These are phyloP conservation scores for Sclerotiophoma versabilis DNA, from an alignment of 2,329 filamentous ascomycete species.

Conservation along the genomic window DNA sequence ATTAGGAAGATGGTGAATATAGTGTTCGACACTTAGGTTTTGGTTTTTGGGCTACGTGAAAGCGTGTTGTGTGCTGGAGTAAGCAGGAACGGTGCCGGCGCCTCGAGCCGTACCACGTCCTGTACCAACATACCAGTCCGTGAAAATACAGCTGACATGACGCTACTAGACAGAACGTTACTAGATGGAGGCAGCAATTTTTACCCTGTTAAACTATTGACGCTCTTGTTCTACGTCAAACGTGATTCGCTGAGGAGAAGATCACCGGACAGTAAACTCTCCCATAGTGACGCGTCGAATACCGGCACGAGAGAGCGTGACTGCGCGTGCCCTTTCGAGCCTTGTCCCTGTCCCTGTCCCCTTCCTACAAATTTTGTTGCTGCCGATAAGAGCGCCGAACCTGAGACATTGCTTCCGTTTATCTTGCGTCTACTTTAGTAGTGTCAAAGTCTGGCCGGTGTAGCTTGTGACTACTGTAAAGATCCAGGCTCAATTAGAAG, in stretches of 20 bases:
- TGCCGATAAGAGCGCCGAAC: neutral
- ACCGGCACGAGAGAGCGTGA: constrained; percentile 11
- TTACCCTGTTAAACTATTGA: neutral
- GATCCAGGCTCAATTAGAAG: too few relatives aligned
- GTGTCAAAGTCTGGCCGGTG: too few relatives aligned
- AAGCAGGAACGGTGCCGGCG: neutral
- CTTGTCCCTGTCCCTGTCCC: neutral
- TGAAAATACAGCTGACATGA: neutral
- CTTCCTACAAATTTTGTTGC: constrained; percentile 3
- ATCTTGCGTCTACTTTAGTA: neutral
- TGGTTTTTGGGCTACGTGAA: neutral
- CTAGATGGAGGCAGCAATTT: neutral
- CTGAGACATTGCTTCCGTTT: neutral
- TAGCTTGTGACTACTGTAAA: too few relatives aligned
- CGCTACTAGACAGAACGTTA: neutral
- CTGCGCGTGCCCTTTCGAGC: constrained; percentile 3
- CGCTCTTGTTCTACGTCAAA: neutral
- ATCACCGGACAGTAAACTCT: neutral
- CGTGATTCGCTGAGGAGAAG: neutral
- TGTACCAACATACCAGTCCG: neutral
- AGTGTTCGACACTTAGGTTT: neutral
- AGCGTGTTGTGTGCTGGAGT: neutral
- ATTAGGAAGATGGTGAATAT: neutral
- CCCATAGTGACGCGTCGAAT: constrained; percentile 1
- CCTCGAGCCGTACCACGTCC: neutral